Conservation (phyloP, 2,329 filamentous ascomycete genomes). For the Paecilomyces niveus region DNA sequence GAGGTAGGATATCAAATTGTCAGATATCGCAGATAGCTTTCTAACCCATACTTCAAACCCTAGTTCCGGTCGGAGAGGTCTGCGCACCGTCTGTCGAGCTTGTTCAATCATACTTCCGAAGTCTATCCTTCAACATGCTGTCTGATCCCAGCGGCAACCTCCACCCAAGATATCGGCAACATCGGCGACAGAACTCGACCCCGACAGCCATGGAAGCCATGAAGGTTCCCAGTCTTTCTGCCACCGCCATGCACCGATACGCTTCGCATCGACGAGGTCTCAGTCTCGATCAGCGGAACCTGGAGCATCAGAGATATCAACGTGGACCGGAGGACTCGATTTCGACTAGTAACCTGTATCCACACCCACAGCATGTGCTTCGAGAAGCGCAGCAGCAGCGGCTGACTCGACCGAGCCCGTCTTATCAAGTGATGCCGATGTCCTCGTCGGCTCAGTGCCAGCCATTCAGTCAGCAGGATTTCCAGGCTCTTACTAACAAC, state of each 20-base stretch:
- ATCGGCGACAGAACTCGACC: constrained; percentile 83
- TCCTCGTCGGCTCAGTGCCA: constrained; percentile 19
- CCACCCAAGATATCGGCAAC: constrained; percentile 65
- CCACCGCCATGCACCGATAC: constrained; percentile 44
- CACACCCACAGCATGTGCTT: constrained; percentile 69
- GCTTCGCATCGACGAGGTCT: constrained; percentile 70
- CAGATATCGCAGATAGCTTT: not conserved
- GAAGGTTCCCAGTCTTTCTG: constrained; percentile 61
- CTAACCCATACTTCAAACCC: not conserved
- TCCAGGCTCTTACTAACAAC: constrained; percentile 20
- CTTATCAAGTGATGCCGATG: constrained; percentile 22
- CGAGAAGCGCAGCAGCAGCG: constrained; percentile 87
- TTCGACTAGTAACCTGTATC: constrained; percentile 50
- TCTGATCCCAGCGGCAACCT: constrained; percentile 66
- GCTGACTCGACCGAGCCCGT: constrained; percentile 68
- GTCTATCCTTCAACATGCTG: constrained; percentile 72
- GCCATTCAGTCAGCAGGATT: constrained; percentile 22
- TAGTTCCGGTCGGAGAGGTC: not conserved
- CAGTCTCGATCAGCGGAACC: constrained; percentile 69
- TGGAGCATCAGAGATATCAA: constrained; percentile 43
- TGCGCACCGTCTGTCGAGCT: not conserved
- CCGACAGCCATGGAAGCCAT: constrained; percentile 69
- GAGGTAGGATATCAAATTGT: constrained; percentile 50
- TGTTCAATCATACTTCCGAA: constrained; percentile 16
- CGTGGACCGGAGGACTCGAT: constrained; percentile 44